These are phyloP conservation scores for Salix dunnii DNA, from an alignment of 345 rosid genomes.

Conservation along the genomic window DNA sequence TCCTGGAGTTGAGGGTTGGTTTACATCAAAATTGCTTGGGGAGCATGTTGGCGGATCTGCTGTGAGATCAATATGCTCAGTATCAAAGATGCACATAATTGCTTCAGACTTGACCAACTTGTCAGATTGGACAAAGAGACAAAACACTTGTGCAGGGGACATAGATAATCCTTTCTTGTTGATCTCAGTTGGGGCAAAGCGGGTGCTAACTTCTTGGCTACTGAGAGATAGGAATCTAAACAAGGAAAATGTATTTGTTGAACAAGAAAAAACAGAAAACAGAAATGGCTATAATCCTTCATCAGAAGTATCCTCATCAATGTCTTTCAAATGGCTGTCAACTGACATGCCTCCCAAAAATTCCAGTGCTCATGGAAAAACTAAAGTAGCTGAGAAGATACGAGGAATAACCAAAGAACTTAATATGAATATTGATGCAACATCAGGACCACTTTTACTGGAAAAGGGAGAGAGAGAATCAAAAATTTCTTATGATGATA, in stretches of 20 bases:
- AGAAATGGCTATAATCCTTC: conserved; percentile 26
- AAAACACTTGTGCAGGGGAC: conserved; percentile 26
- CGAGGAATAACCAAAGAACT: conserved; percentile 15
- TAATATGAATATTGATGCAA: conserved; percentile 22
- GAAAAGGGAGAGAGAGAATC: conserved; percentile 21
- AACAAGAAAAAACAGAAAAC: conserved; percentile 8
- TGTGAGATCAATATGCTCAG: conserved; percentile 81
- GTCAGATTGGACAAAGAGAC: conserved; percentile 19
- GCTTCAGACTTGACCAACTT: conserved; percentile 27
- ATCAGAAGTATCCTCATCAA: conserved; percentile 39
- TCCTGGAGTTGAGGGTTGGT: conserved; percentile 58
- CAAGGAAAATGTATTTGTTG: conserved; percentile 23
- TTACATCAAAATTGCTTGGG: conserved; percentile 77
- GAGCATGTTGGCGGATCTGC: conserved; percentile 99
- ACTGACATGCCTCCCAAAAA: conserved; percentile 81
- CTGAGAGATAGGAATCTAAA: conserved; percentile 44
- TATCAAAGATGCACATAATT: conserved; percentile 46
- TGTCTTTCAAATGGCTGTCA: conserved; percentile 94
- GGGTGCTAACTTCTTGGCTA: conserved; percentile 84
- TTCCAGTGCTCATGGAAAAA: conserved; percentile 36
- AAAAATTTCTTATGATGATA: conserved; percentile 35
- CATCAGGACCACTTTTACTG: conserved; percentile 12
- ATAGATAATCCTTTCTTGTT: conserved; percentile 51
- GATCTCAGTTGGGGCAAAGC: conserved; percentile 90
- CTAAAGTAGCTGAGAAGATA: conserved; percentile 27